These are phyloP conservation scores for Brassica carinata DNA, from an alignment of 345 rosid species.

Conservation along the genomic window DNA sequence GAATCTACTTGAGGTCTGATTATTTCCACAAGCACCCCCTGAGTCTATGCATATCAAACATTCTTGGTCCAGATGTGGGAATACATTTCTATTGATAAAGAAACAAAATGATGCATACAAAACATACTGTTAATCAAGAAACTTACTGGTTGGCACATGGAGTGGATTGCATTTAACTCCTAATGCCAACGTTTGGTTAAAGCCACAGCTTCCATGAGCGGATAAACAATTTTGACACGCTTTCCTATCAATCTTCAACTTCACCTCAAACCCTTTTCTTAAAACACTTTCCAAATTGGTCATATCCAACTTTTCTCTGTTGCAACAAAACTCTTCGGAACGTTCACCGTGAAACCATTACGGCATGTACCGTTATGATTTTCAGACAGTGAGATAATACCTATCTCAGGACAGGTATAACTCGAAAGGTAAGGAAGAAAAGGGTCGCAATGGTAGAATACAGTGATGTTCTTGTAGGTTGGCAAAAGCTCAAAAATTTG, in stretches of 20 bases:
- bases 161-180: background rate
- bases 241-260: background rate
- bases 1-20: background rate
- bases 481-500: background rate
- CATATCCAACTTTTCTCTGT: background rate
- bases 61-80: background rate
- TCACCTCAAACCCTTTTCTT: conserved; percentile 1
- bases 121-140: background rate
- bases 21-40: background rate
- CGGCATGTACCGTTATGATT: background rate
- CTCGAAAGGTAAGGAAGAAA: conserved; percentile 6
- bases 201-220: background rate
- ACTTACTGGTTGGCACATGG: background rate
- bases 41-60: background rate
- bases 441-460: conserved; percentile 29
- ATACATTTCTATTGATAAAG: background rate
- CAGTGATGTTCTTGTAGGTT: background rate
- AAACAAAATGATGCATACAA: background rate
- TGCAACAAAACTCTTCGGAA: background rate
- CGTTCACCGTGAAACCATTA: background rate
- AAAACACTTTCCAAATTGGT: background rate
- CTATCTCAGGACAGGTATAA: conserved; percentile 6
- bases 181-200: background rate
- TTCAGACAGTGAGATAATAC: background rate
- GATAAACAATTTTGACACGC: background rate